Conservation (phyloP, 768 basidiomycete genomes). For the Boletus reticulatus region DNA sequence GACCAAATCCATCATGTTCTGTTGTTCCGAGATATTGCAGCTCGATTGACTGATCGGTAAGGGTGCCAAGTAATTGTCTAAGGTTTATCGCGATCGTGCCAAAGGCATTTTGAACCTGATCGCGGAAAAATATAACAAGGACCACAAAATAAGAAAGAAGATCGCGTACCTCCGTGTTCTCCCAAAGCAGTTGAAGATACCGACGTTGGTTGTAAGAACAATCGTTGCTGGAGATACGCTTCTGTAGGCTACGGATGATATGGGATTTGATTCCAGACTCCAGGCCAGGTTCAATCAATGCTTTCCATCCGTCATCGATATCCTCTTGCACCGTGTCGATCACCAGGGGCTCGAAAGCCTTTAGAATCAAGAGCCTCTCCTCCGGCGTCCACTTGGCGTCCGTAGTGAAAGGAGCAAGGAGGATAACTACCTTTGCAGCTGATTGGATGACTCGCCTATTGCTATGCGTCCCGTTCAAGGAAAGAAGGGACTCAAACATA, state of each 20-base stretch:
- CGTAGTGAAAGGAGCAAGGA: slow-evolving; percentile 42
- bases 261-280: slow-evolving; percentile 65
- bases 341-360: slow-evolving; percentile 65
- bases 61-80: slow-evolving; percentile 40
- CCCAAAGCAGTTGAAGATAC: slow-evolving; percentile 64
- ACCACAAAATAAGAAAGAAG: not conserved
- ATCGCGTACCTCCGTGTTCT: slow-evolving; percentile 61
- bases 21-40: slow-evolving; percentile 31
- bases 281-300: slow-evolving; percentile 45
- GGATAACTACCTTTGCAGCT: slow-evolving; percentile 52
- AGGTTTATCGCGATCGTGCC: slow-evolving; percentile 31
- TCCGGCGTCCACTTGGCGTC: slow-evolving; percentile 48
- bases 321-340: slow-evolving; percentile 34
- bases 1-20: slow-evolving; percentile 58
- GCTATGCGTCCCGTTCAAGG: slow-evolving; percentile 59
- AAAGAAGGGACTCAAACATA: slow-evolving; percentile 64
- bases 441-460: slow-evolving; percentile 63
- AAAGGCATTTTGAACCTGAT: slow-evolving; percentile 55
- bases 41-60: slow-evolving; percentile 22
- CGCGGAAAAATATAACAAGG: not conserved
- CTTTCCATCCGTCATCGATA: slow-evolving; percentile 36
- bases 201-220: slow-evolving; percentile 22
- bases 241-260: slow-evolving; percentile 39
- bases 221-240: slow-evolving; percentile 5
- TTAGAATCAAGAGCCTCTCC: slow-evolving; percentile 65